Evolutionary conservation across 1,284 basidiomycete species (phyloP).

Genomic region (Malassezia equina): DNA sequence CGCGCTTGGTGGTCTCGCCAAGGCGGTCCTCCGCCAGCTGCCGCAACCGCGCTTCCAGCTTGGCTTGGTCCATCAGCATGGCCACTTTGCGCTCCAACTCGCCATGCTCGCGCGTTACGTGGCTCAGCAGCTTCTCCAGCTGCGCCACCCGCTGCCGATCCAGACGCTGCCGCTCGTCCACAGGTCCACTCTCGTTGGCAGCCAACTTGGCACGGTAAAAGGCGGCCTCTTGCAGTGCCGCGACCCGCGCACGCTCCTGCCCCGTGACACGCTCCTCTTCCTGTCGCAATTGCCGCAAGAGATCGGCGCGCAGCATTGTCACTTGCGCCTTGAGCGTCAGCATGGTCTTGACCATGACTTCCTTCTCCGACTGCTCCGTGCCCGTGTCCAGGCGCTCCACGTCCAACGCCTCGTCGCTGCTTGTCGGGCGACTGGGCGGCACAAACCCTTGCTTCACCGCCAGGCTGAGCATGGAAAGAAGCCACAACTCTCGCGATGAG

Average conservation of each 20-base stretch:
- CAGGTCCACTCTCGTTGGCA: conserved; percentile 64
- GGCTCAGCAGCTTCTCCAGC: conserved; percentile 68
- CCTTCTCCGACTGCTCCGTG: conserved; percentile 46
- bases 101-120: conserved; percentile 62
- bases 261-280: conserved; percentile 70
- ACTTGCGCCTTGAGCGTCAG: conserved; percentile 80
- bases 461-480: conserved; percentile 68
- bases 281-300: conserved; percentile 64
- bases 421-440: conserved; percentile 50
- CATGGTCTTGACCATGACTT: conserved; percentile 62
- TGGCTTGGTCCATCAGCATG: conserved; percentile 50
- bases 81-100: conserved; percentile 63
- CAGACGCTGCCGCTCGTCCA: conserved; percentile 58
- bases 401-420: conserved; percentile 23
- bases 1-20: conserved; percentile 67
- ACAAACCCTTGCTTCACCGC: conserved; percentile 74
- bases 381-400: conserved; percentile 49
- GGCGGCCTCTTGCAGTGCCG: conserved; percentile 84
- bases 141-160: conserved; percentile 71
- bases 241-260: conserved; percentile 66
- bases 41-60: conserved; percentile 54
- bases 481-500: conserved; percentile 63
- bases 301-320: conserved; percentile 66
- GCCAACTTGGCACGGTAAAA: conserved; percentile 89
- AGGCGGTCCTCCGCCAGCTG: conserved; percentile 72